Evolutionary conservation across 768 basidiomycete species (phyloP).

Genomic region (Suillus variegatus): DNA sequence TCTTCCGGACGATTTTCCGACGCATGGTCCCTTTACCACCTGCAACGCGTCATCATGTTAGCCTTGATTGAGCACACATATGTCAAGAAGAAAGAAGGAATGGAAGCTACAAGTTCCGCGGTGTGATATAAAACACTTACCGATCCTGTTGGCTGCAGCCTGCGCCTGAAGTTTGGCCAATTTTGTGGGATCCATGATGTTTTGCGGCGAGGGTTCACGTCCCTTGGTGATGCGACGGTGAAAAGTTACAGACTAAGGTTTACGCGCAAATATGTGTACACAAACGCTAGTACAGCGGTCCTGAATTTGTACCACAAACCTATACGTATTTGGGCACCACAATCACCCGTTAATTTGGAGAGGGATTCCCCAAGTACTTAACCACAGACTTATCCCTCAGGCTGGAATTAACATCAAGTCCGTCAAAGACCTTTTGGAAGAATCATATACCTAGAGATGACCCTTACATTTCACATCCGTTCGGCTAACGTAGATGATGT

Average conservation of each 20-base stretch:
- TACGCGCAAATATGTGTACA: slow-evolving; percentile 30
- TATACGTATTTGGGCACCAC: not conserved
- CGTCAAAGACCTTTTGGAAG: not conserved
- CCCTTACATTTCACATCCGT: slow-evolving; percentile 54
- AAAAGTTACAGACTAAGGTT: slow-evolving; percentile 38
- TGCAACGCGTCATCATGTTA: slow-evolving; percentile 34
- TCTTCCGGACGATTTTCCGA: slow-evolving; percentile 93
- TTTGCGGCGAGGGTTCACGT: slow-evolving; percentile 33
- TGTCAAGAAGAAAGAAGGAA: slow-evolving; percentile 11
- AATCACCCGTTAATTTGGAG: not conserved
- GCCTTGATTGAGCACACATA: slow-evolving; percentile 12
- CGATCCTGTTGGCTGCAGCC: slow-evolving; percentile 86
- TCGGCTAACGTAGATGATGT: slow-evolving; percentile 63
- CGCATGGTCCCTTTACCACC: slow-evolving; percentile 98
- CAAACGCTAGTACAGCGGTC: slow-evolving; percentile 11
- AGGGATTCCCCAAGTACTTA: not conserved
- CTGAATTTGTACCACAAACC: slow-evolving; percentile 4
- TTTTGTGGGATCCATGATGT: slow-evolving; percentile 82
- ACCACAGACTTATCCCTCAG: not conserved
- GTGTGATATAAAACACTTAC: slow-evolving; percentile 49
- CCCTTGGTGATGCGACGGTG: slow-evolving; percentile 31
- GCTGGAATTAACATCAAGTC: slow-evolving; percentile 1
- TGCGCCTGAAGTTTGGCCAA: slow-evolving; percentile 93
- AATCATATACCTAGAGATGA: slow-evolving; percentile 6
- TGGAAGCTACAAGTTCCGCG: slow-evolving; percentile 11